These are phyloP conservation scores for Exophiala phaeomuriformis DNA, from an alignment of 2,329 filamentous ascomycete species.

Conservation along the genomic window DNA sequence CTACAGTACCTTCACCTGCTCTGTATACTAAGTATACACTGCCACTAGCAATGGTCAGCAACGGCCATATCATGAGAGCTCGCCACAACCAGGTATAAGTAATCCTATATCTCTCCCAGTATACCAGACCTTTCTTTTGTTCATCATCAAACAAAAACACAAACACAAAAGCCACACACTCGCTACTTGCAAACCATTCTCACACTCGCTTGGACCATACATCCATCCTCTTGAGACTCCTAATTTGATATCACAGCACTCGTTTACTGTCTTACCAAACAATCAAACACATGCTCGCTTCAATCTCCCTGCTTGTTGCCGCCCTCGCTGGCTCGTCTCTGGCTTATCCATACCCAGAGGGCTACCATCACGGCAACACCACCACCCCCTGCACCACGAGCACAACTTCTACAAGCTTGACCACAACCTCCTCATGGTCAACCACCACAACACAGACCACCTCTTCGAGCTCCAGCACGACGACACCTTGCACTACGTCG, in stretches of 20 bases:
- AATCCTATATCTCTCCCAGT: conserved; percentile 1
- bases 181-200: conserved; percentile 3
- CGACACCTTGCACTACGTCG: not conserved
- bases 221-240: not conserved
- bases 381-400: conserved; percentile 8
- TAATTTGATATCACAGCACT: not conserved
- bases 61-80: conserved; percentile 7
- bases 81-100: conserved; percentile 13
- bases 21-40: not conserved
- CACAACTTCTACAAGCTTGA: conserved; percentile 1
- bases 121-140: conserved; percentile 1
- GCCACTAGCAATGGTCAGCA: conserved; percentile 4
- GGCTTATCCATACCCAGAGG: conserved; percentile 22
- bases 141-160: conserved; percentile 5
- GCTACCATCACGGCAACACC: conserved; percentile 4
- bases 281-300: conserved; percentile 11
- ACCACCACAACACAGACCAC: not conserved
- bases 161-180: conserved; percentile 5
- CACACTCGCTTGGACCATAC: conserved; percentile 1
- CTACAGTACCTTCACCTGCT: not conserved
- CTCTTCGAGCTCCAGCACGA: not conserved
- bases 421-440: conserved; percentile 5
- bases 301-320: conserved; percentile 18
- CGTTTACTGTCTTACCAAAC: not conserved
- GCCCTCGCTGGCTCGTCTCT: conserved; percentile 25